Conservation (phyloP, 2,329 filamentous ascomycete species). For the Exophiala viscosa region DNA sequence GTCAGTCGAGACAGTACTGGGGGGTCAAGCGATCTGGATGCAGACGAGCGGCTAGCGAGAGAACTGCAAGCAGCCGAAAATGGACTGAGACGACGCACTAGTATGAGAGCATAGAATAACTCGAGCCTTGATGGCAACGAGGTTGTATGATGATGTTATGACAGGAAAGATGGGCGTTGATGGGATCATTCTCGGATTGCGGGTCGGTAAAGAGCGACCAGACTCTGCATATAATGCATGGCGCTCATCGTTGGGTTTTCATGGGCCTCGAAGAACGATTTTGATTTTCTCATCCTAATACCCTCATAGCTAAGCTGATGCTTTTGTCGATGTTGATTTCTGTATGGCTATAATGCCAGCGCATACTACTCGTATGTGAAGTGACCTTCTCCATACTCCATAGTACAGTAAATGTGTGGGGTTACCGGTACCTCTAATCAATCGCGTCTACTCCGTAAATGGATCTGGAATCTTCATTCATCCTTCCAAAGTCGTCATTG, state of each 20-base stretch:
- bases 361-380: no score
- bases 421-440: no score
- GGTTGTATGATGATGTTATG: constrained; percentile 9
- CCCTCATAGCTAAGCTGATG: constrained; percentile 2
- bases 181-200: no score
- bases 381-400: no score
- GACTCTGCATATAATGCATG: background rate
- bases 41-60: constrained; percentile 26
- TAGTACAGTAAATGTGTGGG: no score
- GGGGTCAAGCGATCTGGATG: constrained; percentile 23
- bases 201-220: background rate
- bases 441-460: no score
- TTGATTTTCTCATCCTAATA: constrained; percentile 5
- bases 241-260: background rate
- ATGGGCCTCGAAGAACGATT: no score
- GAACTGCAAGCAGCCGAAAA: constrained; percentile 27
- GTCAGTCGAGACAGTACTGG: constrained; percentile 17
- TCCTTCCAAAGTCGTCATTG: no score
- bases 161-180: constrained; percentile 10
- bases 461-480: no score
- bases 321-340: no score
- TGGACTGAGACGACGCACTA: constrained; percentile 26
- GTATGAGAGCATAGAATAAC: constrained; percentile 25
- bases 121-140: background rate
- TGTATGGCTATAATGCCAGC: no score